A percentile compares a stretch with the other conserved stretches of the same genome.
phyloP scores from a whole-genome alignment of 2,329 filamentous ascomycete species.

The Alternaria incomplexa region DNA sequence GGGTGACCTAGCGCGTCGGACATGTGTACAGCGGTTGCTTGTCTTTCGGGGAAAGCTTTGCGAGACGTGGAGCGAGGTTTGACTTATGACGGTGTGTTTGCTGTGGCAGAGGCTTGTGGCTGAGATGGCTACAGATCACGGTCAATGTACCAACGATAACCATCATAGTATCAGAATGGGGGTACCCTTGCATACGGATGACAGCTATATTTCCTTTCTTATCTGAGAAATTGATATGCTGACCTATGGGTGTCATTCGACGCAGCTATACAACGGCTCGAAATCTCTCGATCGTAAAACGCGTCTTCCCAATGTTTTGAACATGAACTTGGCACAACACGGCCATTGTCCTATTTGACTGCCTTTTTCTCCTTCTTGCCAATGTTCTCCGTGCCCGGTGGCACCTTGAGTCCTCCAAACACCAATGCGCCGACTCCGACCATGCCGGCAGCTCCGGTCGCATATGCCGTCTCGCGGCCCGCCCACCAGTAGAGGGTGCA shows the following conservation, averaged over 20 bases:
- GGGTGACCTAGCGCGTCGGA: slow-evolving; percentile 8
- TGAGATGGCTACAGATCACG: no score
- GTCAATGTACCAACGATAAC: background rate
- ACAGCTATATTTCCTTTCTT: background rate
- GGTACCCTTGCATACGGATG: background rate
- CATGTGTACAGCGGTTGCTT: background rate
- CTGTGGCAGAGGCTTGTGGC: background rate
- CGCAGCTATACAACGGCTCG: background rate
- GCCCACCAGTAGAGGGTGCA: slow-evolving; percentile 99
- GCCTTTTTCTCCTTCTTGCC: slow-evolving; percentile 31
- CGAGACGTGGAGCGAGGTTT: background rate
- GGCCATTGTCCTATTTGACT: background rate
- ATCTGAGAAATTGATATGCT: background rate
- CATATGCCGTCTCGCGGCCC: slow-evolving; percentile 84
- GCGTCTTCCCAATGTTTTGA: background rate
- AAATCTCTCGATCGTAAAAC: background rate
- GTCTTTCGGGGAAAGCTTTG: background rate
- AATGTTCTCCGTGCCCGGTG: slow-evolving; percentile 51
- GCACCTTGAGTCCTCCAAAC: slow-evolving; percentile 73
- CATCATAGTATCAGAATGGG: background rate
- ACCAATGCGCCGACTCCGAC: slow-evolving; percentile 73
- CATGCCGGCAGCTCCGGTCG: slow-evolving; percentile 80
- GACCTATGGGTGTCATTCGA: background rate
- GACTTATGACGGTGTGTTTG: background rate
- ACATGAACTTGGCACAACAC: background rate